These are phyloP conservation scores for Chaetoscypha palmicola DNA, from an alignment of 2,329 filamentous ascomycete species.

Conservation along the genomic window DNA sequence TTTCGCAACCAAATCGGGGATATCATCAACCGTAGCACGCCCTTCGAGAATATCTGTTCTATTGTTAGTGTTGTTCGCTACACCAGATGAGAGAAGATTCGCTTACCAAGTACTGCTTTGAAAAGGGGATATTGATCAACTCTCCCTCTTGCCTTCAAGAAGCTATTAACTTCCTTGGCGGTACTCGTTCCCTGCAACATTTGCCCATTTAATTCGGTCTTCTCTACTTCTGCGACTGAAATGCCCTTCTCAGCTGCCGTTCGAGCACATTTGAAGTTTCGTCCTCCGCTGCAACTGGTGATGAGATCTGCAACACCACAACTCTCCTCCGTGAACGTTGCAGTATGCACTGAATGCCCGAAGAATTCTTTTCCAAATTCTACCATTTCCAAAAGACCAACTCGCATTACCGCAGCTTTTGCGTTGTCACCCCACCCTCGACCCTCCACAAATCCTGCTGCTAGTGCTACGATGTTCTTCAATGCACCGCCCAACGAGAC, in stretches of 20 bases:
- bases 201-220: conserved; percentile 87
- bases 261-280: conserved; percentile 92
- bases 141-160: conserved; percentile 69
- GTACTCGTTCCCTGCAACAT: conserved; percentile 93
- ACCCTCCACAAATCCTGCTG: conserved; percentile 90
- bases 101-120: conserved; percentile 64
- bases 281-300: conserved; percentile 83
- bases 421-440: conserved; percentile 97
- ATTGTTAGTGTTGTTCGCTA: conserved; percentile 13
- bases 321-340: conserved; percentile 94
- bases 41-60: conserved; percentile 64
- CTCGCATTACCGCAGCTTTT: conserved; percentile 96
- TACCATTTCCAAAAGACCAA: conserved; percentile 93
- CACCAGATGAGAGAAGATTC: too few species aligned
- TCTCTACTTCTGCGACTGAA: conserved; percentile 80
- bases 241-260: conserved; percentile 74
- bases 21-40: conserved; percentile 69
- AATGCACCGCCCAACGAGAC: conserved; percentile 90
- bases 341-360: conserved; percentile 67
- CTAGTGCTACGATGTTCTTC: conserved; percentile 94
- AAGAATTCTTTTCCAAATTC: conserved; percentile 95
- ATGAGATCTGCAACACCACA: conserved; percentile 94
- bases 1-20: conserved; percentile 52
- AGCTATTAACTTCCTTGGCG: conserved; percentile 83
- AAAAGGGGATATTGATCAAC: conserved; percentile 88